phyloP scores from a whole-genome alignment of 2,329 filamentous ascomycete genomes.

The Dothiorella sarmentorum region DNA sequence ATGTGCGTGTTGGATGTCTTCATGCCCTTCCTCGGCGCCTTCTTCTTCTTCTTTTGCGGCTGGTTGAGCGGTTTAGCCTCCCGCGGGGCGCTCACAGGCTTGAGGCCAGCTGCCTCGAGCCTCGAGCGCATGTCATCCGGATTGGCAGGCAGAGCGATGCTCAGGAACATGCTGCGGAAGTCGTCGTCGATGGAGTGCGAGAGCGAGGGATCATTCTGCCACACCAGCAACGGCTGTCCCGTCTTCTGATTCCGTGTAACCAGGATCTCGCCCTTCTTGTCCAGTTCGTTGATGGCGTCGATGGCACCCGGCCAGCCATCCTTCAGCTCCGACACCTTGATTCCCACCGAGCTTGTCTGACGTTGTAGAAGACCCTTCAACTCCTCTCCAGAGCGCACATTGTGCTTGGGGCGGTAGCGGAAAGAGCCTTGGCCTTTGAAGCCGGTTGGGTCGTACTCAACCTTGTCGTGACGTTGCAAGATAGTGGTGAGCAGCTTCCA shows the following conservation, averaged over 20 bases:
- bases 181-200: constrained; percentile 74
- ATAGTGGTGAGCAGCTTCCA: constrained; percentile 57
- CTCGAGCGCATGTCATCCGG: constrained; percentile 73
- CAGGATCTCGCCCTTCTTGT: constrained; percentile 73
- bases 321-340: constrained; percentile 85
- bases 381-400: constrained; percentile 73
- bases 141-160: constrained; percentile 68
- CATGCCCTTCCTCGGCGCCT: constrained; percentile 68
- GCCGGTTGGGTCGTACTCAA: constrained; percentile 53
- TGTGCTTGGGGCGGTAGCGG: constrained; percentile 77
- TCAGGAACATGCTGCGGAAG: constrained; percentile 80
- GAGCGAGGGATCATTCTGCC: constrained; percentile 80
- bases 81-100: constrained; percentile 79
- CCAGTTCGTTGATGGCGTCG: constrained; percentile 71
- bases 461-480: constrained; percentile 64
- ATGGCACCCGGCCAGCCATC: constrained; percentile 92
- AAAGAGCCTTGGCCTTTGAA: constrained; percentile 74
- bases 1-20: constrained; percentile 89
- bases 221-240: constrained; percentile 78
- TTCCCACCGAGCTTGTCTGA: constrained; percentile 74
- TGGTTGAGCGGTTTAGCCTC: constrained; percentile 43
- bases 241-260: constrained; percentile 93
- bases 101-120: constrained; percentile 73
- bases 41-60: constrained; percentile 62
- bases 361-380: constrained; percentile 77